Conservation (phyloP, 169 alveolate species). For the Perkinsus marinus region DNA sequence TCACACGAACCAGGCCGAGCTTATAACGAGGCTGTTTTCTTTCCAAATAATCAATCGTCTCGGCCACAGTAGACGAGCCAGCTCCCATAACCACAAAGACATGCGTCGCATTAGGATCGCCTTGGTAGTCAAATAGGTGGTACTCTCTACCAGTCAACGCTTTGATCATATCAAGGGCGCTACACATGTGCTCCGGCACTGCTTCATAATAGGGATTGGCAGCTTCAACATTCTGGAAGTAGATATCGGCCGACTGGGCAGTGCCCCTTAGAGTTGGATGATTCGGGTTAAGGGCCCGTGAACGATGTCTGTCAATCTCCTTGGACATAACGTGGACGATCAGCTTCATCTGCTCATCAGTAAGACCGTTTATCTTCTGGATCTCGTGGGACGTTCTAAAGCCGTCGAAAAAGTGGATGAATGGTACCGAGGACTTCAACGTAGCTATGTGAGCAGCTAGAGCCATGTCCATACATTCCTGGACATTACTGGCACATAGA, state of each 20-base stretch:
- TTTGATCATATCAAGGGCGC: constrained; percentile 27
- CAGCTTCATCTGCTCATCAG: not conserved
- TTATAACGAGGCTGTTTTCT: constrained; percentile 4
- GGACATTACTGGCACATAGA: constrained; percentile 37
- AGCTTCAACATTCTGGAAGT: constrained; percentile 37
- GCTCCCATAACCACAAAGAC: constrained; percentile 38
- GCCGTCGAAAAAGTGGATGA: constrained; percentile 41
- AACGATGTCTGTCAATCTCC: not conserved
- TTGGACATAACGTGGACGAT: not conserved
- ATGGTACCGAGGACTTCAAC: constrained; percentile 36
- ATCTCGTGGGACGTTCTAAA: constrained; percentile 42
- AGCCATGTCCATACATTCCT: constrained; percentile 37
- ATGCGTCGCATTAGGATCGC: constrained; percentile 26
- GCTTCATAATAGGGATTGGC: constrained; percentile 32
- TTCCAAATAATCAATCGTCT: constrained; percentile 10
- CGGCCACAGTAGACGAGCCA: constrained; percentile 37
- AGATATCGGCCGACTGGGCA: constrained; percentile 38
- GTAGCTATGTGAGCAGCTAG: constrained; percentile 37
- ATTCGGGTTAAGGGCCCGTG: constrained; percentile 35
- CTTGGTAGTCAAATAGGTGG: constrained; percentile 30
- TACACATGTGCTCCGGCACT: constrained; percentile 27
- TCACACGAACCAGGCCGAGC: constrained; percentile 35
- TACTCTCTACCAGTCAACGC: constrained; percentile 31
- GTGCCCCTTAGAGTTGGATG: constrained; percentile 43
- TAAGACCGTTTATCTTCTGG: constrained; percentile 21